These are phyloP conservation scores for Chrysochromulina tobinii DNA, from an alignment of 78 protist genomes.

Conservation along the genomic window DNA sequence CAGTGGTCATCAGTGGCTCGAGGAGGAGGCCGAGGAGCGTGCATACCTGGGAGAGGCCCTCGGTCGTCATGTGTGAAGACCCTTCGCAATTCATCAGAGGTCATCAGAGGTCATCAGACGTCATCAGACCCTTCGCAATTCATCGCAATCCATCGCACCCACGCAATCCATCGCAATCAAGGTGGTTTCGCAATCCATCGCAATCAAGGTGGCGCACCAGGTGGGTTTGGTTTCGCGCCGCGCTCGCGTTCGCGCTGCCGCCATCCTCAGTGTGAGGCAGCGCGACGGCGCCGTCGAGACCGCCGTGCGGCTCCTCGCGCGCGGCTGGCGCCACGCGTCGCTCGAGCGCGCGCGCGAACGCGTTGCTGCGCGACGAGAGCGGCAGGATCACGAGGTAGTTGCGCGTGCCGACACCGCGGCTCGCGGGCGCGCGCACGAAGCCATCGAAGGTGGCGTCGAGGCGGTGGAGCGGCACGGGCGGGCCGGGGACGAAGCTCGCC, in stretches of 20 bases:
- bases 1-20: constrained; percentile 4
- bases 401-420: constrained; percentile 38
- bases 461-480: background rate
- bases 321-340: background rate
- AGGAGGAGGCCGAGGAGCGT: background rate
- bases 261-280: constrained; percentile 43
- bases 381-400: constrained; percentile 17
- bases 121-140: no score
- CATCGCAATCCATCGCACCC: no score
- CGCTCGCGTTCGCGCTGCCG: background rate
- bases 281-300: constrained; percentile 25
- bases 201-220: no score
- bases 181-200: no score
- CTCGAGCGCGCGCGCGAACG: constrained; percentile 9
- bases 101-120: no score
- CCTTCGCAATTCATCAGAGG: background rate
- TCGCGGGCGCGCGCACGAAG: background rate
- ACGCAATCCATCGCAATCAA: no score
- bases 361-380: background rate
- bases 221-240: no score
- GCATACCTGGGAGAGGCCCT: background rate
- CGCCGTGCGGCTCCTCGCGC: background rate
- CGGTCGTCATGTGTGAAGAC: background rate
- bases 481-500: background rate
- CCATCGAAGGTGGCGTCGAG: background rate